Conservation (phyloP, 345 rosid genomes). For the Citrus medica region DNA sequence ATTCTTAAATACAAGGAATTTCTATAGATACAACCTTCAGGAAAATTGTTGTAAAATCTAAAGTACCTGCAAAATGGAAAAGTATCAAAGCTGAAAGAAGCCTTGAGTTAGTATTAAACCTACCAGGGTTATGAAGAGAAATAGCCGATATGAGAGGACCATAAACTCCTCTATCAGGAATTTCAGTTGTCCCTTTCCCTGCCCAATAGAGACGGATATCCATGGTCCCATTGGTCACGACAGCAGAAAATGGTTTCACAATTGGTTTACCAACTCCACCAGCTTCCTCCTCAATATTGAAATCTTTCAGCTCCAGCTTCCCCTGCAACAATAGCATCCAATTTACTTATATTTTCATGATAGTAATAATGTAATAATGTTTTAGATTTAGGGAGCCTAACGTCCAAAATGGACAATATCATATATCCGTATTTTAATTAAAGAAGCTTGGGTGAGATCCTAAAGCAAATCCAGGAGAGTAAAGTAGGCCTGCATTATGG, state of each 20-base stretch:
- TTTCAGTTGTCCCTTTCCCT: conserved; percentile 57
- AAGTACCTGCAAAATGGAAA: background rate
- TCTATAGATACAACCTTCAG: too few species aligned
- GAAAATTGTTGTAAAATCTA: too few species aligned
- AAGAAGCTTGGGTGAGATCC: too few species aligned
- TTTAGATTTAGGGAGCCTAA: too few species aligned
- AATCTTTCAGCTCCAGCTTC: conserved; percentile 34
- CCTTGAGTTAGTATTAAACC: background rate
- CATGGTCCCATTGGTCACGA: conserved; percentile 9
- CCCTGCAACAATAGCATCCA: conserved; percentile 27
- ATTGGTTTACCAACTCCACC: conserved; percentile 16
- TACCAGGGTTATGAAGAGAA: conserved; percentile 27
- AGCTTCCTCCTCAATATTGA: conserved; percentile 28
- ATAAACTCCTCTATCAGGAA: conserved; percentile 41
- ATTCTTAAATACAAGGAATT: too few species aligned
- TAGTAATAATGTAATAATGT: too few species aligned
- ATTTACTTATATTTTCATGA: background rate
- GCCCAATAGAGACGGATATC: conserved; percentile 50
- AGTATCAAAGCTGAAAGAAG: background rate
- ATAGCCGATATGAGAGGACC: conserved; percentile 63
- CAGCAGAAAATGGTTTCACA: background rate
- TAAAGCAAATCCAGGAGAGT: too few species aligned
- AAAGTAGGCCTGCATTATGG: too few species aligned
- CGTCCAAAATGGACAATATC: too few species aligned
- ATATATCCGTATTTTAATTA: too few species aligned